Evolutionary conservation across 2,329 filamentous ascomycete species (phyloP).

Genomic region (Blastomyces emzantsi): DNA sequence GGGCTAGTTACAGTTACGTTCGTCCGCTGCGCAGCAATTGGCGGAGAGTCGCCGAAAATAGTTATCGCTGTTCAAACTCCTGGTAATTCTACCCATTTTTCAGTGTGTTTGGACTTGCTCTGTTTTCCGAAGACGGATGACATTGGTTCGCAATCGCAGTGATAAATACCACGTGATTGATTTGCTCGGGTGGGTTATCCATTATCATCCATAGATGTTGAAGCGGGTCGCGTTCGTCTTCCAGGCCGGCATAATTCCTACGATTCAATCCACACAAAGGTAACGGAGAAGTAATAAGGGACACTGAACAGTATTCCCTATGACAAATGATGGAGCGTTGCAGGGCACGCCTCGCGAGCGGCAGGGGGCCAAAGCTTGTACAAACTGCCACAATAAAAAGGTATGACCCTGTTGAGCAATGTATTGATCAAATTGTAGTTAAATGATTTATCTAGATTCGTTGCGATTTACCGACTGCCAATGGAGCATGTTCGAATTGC

Average conservation of each 20-base stretch:
- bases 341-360: background rate
- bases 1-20: too few relatives aligned
- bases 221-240: too few relatives aligned
- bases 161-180: background rate
- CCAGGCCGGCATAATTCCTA: background rate
- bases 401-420: background rate
- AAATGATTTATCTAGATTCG: constrained; percentile 6
- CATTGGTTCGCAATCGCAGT: background rate
- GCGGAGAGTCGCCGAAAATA: too few relatives aligned
- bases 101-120: background rate
- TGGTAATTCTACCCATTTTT: background rate
- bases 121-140: background rate
- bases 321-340: constrained; percentile 5
- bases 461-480: constrained; percentile 3
- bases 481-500: constrained; percentile 8
- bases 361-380: constrained; percentile 9
- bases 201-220: background rate
- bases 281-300: background rate
- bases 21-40: too few relatives aligned
- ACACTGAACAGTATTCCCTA: background rate
- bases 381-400: constrained; percentile 9
- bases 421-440: background rate
- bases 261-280: background rate
- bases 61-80: background rate
- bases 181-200: background rate